These are phyloP conservation scores for Guyanaporus albipodus DNA, from an alignment of 768 basidiomycete genomes.

Conservation along the genomic window DNA sequence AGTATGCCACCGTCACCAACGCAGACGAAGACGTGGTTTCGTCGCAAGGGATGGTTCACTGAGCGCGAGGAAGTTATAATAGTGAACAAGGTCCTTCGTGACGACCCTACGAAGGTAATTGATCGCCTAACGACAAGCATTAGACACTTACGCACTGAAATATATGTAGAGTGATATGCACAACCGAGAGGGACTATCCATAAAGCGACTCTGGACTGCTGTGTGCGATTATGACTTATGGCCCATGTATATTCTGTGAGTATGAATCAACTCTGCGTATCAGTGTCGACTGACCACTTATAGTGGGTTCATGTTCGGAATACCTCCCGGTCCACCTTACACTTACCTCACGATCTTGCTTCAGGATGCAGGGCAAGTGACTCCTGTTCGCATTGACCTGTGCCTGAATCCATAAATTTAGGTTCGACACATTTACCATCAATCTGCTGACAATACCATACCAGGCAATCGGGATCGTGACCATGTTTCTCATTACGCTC, in stretches of 20 bases:
- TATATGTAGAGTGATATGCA: too few relatives aligned
- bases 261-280: neutral
- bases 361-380: conserved; percentile 44
- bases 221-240: conserved; percentile 61
- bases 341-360: conserved; percentile 60
- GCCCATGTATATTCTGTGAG: conserved; percentile 56
- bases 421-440: conserved; percentile 56
- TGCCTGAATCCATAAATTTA: conserved; percentile 15
- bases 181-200: conserved; percentile 57
- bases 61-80: conserved; percentile 61
- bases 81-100: conserved; percentile 56
- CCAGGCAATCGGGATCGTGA: conserved; percentile 46
- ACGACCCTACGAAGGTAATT: conserved; percentile 58
- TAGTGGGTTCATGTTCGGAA: conserved; percentile 51
- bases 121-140: too few relatives aligned
- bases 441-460: conserved; percentile 61
- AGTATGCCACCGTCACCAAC: conserved; percentile 59
- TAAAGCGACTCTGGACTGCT: conserved; percentile 48
- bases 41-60: conserved; percentile 62
- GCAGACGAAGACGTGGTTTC: conserved; percentile 53
- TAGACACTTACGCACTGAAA: too few relatives aligned
- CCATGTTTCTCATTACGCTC: conserved; percentile 47
- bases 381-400: neutral
- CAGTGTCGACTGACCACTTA: neutral
- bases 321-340: conserved; percentile 44